Conservation (phyloP, 306 rosid genomes). For the Quercus robur region DNA sequence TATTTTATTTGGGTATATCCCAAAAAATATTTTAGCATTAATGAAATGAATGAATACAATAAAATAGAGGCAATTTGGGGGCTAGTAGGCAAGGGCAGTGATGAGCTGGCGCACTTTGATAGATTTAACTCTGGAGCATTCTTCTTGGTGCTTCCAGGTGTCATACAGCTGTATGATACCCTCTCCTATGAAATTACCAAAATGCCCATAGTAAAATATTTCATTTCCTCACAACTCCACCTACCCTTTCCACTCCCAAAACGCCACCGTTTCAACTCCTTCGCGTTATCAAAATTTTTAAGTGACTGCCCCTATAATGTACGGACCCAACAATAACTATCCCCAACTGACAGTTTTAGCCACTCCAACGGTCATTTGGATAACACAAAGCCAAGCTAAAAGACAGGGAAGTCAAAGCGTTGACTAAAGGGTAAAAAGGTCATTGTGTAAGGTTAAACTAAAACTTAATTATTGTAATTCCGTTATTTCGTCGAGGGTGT, state of each 20-base stretch:
- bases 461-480: neutral
- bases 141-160: constrained; percentile 54
- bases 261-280: constrained; percentile 7
- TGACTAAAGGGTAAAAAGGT: constrained; percentile 1
- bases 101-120: constrained; percentile 47
- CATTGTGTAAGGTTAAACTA: neutral
- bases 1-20: too few species aligned
- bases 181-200: neutral
- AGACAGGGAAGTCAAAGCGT: neutral
- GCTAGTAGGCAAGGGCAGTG: constrained; percentile 9
- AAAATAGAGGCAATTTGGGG: too few species aligned
- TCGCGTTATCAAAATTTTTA: neutral
- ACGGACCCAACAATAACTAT: neutral
- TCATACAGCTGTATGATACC: constrained; percentile 63
- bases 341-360: constrained; percentile 17
- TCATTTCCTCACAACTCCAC: constrained; percentile 28
- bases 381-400: neutral
- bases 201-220: neutral
- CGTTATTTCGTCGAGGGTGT: constrained; percentile 16
- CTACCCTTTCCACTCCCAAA: neutral
- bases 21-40: too few species aligned
- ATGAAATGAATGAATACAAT: too few species aligned
- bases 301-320: neutral
- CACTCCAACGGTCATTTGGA: constrained; percentile 55
- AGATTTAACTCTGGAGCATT: constrained; percentile 14